Evolutionary conservation across 768 basidiomycete genomes (phyloP).

Genomic region (Hygrophorus russula): DNA sequence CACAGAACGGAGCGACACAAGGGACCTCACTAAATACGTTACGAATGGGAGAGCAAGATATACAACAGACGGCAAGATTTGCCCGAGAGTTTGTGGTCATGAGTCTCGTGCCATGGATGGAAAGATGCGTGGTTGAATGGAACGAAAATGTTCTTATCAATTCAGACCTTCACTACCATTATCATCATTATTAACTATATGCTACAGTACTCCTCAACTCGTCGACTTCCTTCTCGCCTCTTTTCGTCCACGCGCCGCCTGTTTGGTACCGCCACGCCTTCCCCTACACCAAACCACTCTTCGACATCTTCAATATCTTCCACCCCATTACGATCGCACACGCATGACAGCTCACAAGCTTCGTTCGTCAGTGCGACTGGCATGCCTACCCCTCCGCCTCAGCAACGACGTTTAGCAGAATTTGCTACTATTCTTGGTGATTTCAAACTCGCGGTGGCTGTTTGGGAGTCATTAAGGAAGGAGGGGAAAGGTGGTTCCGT

Average conservation of each 20-base stretch:
- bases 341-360: slow-evolving; percentile 21
- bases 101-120: slow-evolving; percentile 95
- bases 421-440: slow-evolving; percentile 91
- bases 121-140: slow-evolving; percentile 87
- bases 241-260: slow-evolving; percentile 79
- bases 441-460: slow-evolving; percentile 65
- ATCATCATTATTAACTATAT: neutral
- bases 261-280: slow-evolving; percentile 54
- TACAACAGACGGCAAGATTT: slow-evolving; percentile 64
- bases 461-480: slow-evolving; percentile 84
- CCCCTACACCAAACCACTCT: slow-evolving; percentile 30
- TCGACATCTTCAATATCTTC: slow-evolving; percentile 30
- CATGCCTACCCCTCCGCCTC: slow-evolving; percentile 36
- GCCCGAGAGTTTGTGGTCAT: slow-evolving; percentile 81
- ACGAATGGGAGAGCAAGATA: slow-evolving; percentile 57
- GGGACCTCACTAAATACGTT: slow-evolving; percentile 28
- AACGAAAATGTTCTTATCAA: slow-evolving; percentile 47
- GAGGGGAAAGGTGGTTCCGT: slow-evolving; percentile 85
- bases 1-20: slow-evolving; percentile 5
- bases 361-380: slow-evolving; percentile 9
- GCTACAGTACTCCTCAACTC: slow-evolving; percentile 57
- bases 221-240: slow-evolving; percentile 72
- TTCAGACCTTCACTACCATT: neutral
- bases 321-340: slow-evolving; percentile 24
- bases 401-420: slow-evolving; percentile 85